These are phyloP conservation scores for Arxiozyma heterogenica DNA, from an alignment of 1,139 yeast species.

Conservation along the genomic window DNA sequence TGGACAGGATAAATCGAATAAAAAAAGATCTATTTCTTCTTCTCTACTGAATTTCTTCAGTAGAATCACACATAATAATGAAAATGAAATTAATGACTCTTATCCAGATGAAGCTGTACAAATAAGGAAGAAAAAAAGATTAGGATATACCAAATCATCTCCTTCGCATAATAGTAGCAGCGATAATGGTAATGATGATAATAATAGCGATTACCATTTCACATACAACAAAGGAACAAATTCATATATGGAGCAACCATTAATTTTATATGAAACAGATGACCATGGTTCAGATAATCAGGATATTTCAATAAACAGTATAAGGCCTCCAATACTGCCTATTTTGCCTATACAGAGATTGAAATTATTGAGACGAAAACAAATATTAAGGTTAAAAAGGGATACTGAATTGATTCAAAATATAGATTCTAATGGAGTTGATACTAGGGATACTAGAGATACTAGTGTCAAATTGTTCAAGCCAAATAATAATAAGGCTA, in stretches of 20 bases:
- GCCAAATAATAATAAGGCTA: neutral
- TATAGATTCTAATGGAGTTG: neutral
- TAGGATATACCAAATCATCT: neutral
- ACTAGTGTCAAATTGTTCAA: neutral
- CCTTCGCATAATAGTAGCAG: neutral
- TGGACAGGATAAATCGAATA: neutral
- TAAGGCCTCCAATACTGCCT: conserved; percentile 27
- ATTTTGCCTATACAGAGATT: conserved; percentile 27
- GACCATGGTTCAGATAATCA: neutral
- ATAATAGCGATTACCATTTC: neutral
- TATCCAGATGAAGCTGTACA: neutral
- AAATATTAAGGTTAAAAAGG: conserved; percentile 12
- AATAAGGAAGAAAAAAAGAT: neutral
- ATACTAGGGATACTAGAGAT: neutral
- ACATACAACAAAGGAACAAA: neutral
- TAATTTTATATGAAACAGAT: conserved; percentile 10
- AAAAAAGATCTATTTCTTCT: conserved; percentile 23
- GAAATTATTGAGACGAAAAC: conserved; percentile 23
- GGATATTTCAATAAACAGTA: neutral
- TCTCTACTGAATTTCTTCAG: conserved; percentile 19
- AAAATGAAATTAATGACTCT: neutral
- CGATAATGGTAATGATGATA: neutral
- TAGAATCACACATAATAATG: conserved; percentile 2
- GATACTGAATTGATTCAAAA: conserved; percentile 4
- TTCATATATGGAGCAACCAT: conserved; percentile 1